Evolutionary conservation across 2,329 filamentous ascomycete genomes (phyloP), one percentile per base, ranked within the genome.

Genomic region (Monosporascus sp.): DNA sequence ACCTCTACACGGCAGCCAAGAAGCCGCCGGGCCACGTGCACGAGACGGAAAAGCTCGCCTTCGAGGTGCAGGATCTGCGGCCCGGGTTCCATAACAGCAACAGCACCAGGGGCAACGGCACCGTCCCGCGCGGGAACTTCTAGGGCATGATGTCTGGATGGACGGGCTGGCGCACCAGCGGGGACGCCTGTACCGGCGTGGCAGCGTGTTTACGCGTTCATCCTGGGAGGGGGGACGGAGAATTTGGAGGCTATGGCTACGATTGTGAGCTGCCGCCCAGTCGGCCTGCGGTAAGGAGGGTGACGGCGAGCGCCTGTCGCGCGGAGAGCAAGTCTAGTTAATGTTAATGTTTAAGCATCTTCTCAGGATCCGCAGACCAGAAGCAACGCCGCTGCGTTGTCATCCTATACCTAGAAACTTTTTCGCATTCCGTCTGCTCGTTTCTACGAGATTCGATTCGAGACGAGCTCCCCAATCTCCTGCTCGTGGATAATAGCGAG

Each of bases 1-100:
- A 91, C 62, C 80, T 95, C 1, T 96, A 96, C 66, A 90, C 88
- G 0, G 83, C 87, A 63, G 89, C 90, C 1, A 73, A 81, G 50
- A 77, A 84, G 50, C 86, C 86, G 0, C 66, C 72, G 0, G 87
- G 87, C 0, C 87, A 90, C 68, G 87, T 90, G 2, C 85, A 86
- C 60, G 85, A 89, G 67, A 82, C 79, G 24, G 77, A 81, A 47
- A 81, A 81, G 54, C 71, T 90, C 62, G 79, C 87, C n/a, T 83
- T 81, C 61, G 73, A 77, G 46, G 73, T 84, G 7, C 72, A 80
- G 31, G 81, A 85, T 61, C 63, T 84, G 52, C 74, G 81, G n/a
- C 71, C 70, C 18, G 64, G 62, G 50, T 46, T 46, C 9, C 17
- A 17, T 3, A 31, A 15, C 15, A 46, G 22, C n/a, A 46, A 20